Conservation (phyloP, 1,139 yeast genomes). For the Geotrichum australiense region DNA sequence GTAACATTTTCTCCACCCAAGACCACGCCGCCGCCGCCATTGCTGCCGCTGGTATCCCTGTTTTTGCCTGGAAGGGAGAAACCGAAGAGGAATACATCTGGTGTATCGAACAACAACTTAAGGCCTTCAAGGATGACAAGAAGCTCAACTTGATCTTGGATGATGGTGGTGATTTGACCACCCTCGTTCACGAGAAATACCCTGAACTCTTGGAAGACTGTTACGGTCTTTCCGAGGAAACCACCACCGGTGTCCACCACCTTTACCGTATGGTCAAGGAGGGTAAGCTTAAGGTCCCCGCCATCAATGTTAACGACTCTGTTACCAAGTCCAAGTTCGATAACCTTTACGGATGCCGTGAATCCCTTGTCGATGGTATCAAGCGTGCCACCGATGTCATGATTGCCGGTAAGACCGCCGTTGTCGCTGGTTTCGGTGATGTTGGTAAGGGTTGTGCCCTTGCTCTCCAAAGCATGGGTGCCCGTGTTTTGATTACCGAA, state of each 20-base stretch:
- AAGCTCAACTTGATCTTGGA: constrained; percentile 96
- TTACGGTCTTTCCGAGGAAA: constrained; percentile 97
- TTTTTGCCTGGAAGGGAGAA: constrained; percentile 99
- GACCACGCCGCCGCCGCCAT: constrained; percentile 99
- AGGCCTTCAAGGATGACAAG: constrained; percentile 94
- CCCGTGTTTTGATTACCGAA: constrained; percentile 96
- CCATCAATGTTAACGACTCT: constrained; percentile 98
- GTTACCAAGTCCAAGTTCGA: constrained; percentile 99
- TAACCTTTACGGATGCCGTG: constrained; percentile 99
- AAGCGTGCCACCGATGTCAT: constrained; percentile 99
- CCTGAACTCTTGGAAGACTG: constrained; percentile 96
- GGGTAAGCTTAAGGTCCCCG: constrained; percentile 91
- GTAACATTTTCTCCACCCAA: constrained; percentile 99
- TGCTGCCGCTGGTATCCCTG: constrained; percentile 99
- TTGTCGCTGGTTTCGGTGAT: constrained; percentile 99
- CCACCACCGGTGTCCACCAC: constrained; percentile 99
- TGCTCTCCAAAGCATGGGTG: constrained; percentile 99
- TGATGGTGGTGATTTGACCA: constrained; percentile 99
- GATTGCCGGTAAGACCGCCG: constrained; percentile 99
- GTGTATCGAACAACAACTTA: constrained; percentile 99
- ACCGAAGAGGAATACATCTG: constrained; percentile 99
- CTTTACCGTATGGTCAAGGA: constrained; percentile 95
- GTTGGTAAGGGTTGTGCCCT: constrained; percentile 99
- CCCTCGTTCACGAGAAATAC: constrained; percentile 95
- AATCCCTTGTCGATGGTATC: constrained; percentile 97